Evolutionary conservation across 2,329 filamentous ascomycete species (phyloP), one percentile per base, ranked within the genome.

Genomic region (Arthrobotrys sinensis): DNA sequence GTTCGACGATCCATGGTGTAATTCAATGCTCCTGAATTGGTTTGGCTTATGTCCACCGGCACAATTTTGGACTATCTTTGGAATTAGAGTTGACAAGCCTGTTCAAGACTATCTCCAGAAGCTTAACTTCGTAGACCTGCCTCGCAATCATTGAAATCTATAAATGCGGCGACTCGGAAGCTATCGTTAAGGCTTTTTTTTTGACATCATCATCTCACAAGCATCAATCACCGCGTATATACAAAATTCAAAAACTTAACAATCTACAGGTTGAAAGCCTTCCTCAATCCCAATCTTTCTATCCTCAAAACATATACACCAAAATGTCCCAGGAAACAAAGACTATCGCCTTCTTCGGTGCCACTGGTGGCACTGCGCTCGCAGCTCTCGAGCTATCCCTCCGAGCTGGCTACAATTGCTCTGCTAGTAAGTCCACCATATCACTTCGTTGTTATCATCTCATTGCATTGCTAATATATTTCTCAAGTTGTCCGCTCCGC

Each of bases 341-440:
- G 79, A 85, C 86, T 2, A 82, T 88, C 69, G 85, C 86, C 52
- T 88, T 89, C 83, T 85, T 89, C 66, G 88, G 88, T 75, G 86
- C 87, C 48, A 88, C 86, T 21, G 86, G 85, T 38, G 88, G 88
- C 57, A 85, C 84, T 79, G 87, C 85, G 66, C 85, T 88, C 70
- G 83, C 87, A 1, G 84, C 85, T 14, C 85, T 89, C 46, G 84
- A 84, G 24, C 83, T 84, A 46, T 83, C 85, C 28, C 85, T 89
- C 7, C 83, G 84, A 14, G 85, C 85, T 10, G 86, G 86, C 38
- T 85, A 86, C 81, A 83, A 81, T 6, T 88, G 87, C 83, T 83
- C 86, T 60, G 87, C 79, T 7, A 67, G 80, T 80, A 64, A 53
- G 79, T 76, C 24, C 11, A 4, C 11, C 10, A 3, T 32, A 24